phyloP scores from a whole-genome alignment of 495 filamentous ascomycete species.

The Astrothelium macrocarpum region DNA sequence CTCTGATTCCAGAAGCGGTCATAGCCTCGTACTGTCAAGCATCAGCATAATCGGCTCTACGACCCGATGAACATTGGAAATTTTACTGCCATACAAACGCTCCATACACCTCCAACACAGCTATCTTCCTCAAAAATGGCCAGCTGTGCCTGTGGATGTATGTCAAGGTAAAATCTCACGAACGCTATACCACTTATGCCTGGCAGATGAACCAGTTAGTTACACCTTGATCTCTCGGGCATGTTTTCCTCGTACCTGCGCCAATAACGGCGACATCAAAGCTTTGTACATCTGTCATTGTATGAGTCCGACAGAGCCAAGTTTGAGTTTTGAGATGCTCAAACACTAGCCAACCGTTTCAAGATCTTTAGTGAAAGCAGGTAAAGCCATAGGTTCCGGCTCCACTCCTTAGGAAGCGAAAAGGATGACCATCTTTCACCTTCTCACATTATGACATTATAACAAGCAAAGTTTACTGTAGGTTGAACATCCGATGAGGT shows the following conservation, averaged over 20 bases:
- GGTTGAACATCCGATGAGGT: too few relatives aligned
- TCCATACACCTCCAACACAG: background rate
- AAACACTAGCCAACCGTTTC: too few relatives aligned
- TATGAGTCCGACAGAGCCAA: too few relatives aligned
- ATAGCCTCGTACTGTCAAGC: slow-evolving; percentile 21
- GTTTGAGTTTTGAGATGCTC: too few relatives aligned
- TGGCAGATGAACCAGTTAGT: background rate
- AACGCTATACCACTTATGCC: background rate
- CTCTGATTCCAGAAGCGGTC: slow-evolving; percentile 37
- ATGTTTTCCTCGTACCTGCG: background rate
- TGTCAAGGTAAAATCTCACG: background rate
- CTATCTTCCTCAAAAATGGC: background rate
- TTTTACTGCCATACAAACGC: background rate
- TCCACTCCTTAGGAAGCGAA: too few relatives aligned
- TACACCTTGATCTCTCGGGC: background rate
- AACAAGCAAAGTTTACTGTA: too few relatives aligned
- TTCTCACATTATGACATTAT: too few relatives aligned
- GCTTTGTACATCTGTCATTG: background rate
- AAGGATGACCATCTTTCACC: too few relatives aligned
- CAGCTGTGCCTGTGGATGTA: background rate
- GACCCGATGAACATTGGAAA: background rate
- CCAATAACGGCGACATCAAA: background rate
- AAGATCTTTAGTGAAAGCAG: too few relatives aligned
- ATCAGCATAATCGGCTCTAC: background rate
- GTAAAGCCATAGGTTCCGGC: too few relatives aligned